Evolutionary conservation across 2,329 filamentous ascomycete genomes (phyloP).

Genomic region (Trichoderma harzianum): DNA sequence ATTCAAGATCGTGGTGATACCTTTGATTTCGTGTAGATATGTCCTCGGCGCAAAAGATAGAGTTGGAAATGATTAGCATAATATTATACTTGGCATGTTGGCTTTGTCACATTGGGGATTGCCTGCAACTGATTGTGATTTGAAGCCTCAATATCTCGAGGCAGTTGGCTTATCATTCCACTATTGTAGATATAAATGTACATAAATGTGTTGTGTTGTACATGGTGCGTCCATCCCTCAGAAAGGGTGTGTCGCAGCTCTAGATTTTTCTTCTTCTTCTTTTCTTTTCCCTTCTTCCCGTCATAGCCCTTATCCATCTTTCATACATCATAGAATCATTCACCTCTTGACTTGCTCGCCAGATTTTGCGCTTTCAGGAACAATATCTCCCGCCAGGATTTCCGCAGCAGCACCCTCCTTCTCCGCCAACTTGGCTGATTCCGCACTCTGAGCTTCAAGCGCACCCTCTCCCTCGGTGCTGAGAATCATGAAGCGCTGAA

Average conservation of each 20-base stretch:
- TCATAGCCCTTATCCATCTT: background rate
- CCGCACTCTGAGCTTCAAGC: constrained; percentile 19
- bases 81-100: background rate
- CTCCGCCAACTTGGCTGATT: constrained; percentile 25
- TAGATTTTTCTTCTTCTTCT: background rate
- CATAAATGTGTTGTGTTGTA: constrained; percentile 17
- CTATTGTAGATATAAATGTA: constrained; percentile 11
- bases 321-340: background rate
- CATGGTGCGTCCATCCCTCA: constrained; percentile 9
- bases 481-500: constrained; percentile 40
- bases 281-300: background rate
- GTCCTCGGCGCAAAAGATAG: background rate
- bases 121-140: background rate
- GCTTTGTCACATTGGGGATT: background rate
- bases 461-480: constrained; percentile 21
- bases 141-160: background rate
- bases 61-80: background rate
- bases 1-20: constrained; percentile 79
- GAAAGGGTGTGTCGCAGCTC: background rate
- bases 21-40: constrained; percentile 78
- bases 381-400: constrained; percentile 32
- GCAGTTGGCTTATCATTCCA: background rate
- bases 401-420: constrained; percentile 33
- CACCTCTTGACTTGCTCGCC: constrained; percentile 14
- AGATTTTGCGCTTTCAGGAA: constrained; percentile 28